Evolutionary conservation across 371 early-diverging fungal species (phyloP).

Genomic region (Nosema muscidifuracis): DNA sequence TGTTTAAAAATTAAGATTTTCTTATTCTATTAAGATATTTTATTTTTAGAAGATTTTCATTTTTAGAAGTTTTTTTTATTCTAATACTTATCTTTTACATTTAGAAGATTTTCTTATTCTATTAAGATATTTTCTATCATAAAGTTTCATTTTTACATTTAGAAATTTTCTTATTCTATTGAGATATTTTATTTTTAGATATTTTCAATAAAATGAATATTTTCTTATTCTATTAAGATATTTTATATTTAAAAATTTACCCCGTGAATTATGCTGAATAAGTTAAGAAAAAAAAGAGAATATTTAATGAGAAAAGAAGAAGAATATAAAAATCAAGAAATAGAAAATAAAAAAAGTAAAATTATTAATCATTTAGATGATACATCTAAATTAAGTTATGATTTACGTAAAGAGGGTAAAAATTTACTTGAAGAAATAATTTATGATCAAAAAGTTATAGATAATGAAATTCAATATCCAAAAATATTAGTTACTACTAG

Average conservation of each 20-base stretch:
- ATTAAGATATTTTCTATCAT: too few species aligned
- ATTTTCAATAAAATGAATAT: too few species aligned
- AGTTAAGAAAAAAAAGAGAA: constrained; percentile 23
- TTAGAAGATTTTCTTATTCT: too few species aligned
- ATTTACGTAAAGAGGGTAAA: constrained; percentile 38
- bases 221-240: too few species aligned
- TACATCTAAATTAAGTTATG: constrained; percentile 35
- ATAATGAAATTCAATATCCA: constrained; percentile 64
- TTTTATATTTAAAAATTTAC: background rate
- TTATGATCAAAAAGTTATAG: constrained; percentile 28
- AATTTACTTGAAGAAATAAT: constrained; percentile 49
- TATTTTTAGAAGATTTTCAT: too few species aligned
- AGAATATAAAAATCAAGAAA: constrained; percentile 18
- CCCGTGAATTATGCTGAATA: background rate
- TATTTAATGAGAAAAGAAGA: constrained; percentile 28
- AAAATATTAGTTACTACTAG: constrained; percentile 92
- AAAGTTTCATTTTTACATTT: too few species aligned
- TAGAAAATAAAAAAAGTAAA: constrained; percentile 34
- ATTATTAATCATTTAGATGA: constrained; percentile 16
- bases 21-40: too few species aligned
- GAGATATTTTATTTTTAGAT: too few species aligned
- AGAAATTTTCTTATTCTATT: too few species aligned
- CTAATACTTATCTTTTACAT: too few species aligned
- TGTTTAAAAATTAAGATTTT: too few species aligned
- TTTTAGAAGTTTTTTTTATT: too few species aligned